phyloP scores from a whole-genome alignment of 345 rosid genomes.

The Bruguiera sexangula region DNA sequence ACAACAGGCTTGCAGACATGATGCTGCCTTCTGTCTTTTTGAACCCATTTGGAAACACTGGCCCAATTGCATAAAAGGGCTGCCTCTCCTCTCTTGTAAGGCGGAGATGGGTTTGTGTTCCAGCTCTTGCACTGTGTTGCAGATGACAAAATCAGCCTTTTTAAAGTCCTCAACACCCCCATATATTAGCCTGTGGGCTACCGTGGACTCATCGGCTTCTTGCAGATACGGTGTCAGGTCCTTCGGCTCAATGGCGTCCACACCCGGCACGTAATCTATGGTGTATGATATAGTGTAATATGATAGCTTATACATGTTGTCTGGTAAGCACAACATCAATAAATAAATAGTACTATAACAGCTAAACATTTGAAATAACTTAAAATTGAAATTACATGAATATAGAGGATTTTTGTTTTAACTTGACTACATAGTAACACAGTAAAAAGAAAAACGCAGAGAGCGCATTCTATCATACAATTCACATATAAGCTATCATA shows the following conservation, averaged over 20 bases:
- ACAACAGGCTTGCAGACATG: slow-evolving; percentile 65
- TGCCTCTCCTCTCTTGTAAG: slow-evolving; percentile 28
- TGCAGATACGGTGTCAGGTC: slow-evolving; percentile 69
- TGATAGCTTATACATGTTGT: too few relatives aligned
- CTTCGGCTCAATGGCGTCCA: slow-evolving; percentile 46
- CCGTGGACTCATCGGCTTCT: slow-evolving; percentile 41
- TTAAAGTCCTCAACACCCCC: slow-evolving; percentile 53
- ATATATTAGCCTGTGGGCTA: slow-evolving; percentile 52
- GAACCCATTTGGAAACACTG: slow-evolving; percentile 53
- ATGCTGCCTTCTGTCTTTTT: slow-evolving; percentile 11
- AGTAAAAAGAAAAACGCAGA: too few relatives aligned
- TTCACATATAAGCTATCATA: too few relatives aligned
- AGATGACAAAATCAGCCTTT: slow-evolving; percentile 54
- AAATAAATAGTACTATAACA: not conserved
- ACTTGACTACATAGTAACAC: too few relatives aligned
- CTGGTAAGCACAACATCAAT: slow-evolving; percentile 17
- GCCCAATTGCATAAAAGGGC: slow-evolving; percentile 61
- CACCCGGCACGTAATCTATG: slow-evolving; percentile 68
- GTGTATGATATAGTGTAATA: too few relatives aligned
- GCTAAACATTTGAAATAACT: too few relatives aligned
- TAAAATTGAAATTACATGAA: too few relatives aligned
- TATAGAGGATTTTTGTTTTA: too few relatives aligned
- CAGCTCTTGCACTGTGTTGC: slow-evolving; percentile 64
- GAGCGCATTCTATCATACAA: too few relatives aligned
- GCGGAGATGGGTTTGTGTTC: slow-evolving; percentile 52